Evolutionary conservation across 2,329 filamentous ascomycete species (phyloP).

Genomic region (Westerdykella sp.): DNA sequence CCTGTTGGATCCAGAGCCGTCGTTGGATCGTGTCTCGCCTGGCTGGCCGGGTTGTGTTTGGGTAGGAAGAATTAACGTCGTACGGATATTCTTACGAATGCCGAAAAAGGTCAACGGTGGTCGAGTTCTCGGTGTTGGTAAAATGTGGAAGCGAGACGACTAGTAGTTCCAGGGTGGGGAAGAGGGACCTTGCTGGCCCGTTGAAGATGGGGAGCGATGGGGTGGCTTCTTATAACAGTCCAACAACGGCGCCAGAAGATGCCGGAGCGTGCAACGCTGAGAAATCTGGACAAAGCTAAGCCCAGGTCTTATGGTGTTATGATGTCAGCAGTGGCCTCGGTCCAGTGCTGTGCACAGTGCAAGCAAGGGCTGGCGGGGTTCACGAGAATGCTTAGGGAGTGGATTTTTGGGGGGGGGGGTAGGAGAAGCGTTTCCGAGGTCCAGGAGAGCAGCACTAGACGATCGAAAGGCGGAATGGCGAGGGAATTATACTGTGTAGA

Average conservation of each 20-base stretch:
- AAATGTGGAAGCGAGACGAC: background rate
- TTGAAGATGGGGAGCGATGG: background rate
- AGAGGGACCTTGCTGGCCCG: background rate
- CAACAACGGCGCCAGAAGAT: slow-evolving; percentile 4
- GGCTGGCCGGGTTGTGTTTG: background rate
- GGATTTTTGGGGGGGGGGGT: too few relatives aligned
- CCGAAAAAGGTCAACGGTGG: background rate
- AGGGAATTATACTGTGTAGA: too few relatives aligned
- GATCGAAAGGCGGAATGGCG: too few relatives aligned
- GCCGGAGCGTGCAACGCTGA: slow-evolving; percentile 11
- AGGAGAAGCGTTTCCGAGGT: slow-evolving; percentile 15
- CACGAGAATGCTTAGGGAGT: slow-evolving; percentile 1
- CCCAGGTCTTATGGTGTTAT: slow-evolving; percentile 6
- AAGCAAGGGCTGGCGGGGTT: background rate
- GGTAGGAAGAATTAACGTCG: background rate
- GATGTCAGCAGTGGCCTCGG: slow-evolving; percentile 2
- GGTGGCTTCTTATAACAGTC: background rate
- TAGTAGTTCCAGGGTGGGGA: background rate
- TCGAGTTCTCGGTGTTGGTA: background rate
- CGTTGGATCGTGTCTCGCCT: background rate
- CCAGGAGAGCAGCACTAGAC: background rate
- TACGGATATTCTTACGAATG: background rate
- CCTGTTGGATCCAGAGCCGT: background rate
- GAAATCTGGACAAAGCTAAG: slow-evolving; percentile 5
- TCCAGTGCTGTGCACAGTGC: slow-evolving; percentile 13